A percentile compares a stretch with the other conserved stretches of the same genome.
phyloP scores from a whole-genome alignment of 2,329 filamentous ascomycete species.

The Colletotrichum liriopes region DNA sequence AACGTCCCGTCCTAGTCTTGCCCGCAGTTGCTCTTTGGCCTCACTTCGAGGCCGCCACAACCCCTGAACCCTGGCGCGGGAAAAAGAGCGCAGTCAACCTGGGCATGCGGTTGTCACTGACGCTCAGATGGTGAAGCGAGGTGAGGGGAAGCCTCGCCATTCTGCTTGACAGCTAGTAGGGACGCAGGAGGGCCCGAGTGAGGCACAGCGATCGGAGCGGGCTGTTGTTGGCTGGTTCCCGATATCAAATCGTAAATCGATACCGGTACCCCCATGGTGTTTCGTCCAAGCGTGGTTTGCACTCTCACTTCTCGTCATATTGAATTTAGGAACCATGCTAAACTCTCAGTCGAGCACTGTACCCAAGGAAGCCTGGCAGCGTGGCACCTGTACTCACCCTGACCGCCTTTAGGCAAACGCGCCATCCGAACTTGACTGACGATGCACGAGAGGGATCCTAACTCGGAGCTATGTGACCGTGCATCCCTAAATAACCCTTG shows the following conservation, averaged over 20 bases:
- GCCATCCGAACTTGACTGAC: neutral
- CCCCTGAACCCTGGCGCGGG: neutral
- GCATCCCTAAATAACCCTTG: neutral
- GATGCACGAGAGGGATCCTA: neutral
- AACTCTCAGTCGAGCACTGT: neutral
- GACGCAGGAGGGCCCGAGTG: neutral
- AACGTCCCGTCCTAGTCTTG: neutral
- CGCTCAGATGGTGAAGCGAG: conserved; percentile 11
- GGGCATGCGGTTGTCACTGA: neutral
- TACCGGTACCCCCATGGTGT: neutral
- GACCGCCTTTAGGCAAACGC: neutral
- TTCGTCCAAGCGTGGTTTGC: neutral
- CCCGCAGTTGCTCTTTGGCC: neutral
- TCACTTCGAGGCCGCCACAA: neutral
- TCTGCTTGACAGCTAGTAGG: neutral
- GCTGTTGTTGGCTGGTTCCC: neutral
- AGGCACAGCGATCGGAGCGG: neutral
- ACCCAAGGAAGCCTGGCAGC: neutral
- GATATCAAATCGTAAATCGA: neutral
- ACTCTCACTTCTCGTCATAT: neutral
- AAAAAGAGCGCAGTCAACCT: neutral
- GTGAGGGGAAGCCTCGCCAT: neutral
- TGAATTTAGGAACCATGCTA: too few species aligned
- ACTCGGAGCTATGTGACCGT: neutral
- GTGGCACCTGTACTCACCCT: neutral